Evolutionary conservation across 176 grass and related monocot species (phyloP).

Genomic region (Guadua angustifolia): DNA sequence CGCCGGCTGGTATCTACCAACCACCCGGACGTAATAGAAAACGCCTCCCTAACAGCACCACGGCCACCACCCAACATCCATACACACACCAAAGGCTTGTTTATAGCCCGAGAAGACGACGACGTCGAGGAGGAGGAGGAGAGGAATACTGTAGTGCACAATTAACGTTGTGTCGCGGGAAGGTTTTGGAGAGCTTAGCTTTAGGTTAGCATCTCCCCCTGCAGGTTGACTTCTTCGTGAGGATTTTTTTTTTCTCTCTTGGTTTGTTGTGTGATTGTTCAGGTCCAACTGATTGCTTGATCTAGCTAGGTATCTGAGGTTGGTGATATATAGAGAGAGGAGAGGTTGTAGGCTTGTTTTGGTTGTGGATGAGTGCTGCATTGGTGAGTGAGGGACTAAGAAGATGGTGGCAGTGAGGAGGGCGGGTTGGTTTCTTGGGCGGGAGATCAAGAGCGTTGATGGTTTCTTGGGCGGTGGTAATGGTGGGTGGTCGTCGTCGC

Average conservation of each 20-base stretch:
- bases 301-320: neutral
- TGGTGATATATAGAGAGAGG: neutral
- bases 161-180: neutral
- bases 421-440: neutral
- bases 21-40: constrained; percentile 40
- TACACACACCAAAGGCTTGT: neutral
- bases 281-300: constrained; percentile 2
- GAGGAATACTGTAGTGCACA: neutral
- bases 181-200: neutral
- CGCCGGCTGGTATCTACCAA: constrained; percentile 22
- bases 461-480: neutral
- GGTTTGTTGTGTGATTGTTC: constrained; percentile 51
- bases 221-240: constrained; percentile 41
- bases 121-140: neutral
- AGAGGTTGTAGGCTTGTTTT: neutral
- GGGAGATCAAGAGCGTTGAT: neutral
- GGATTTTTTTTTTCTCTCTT: constrained; percentile 1
- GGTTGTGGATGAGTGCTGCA: constrained; percentile 44
- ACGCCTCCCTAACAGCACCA: constrained; percentile 48
- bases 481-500: neutral
- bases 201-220: neutral
- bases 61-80: constrained; percentile 4
- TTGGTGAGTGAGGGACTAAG: neutral
- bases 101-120: constrained; percentile 22
- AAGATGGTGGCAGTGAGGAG: constrained; percentile 29